A percentile compares a stretch with the other conserved stretches of the same genome.
Conservation (phyloP, 2,329 filamentous ascomycete genomes). For the Penicillium sp. region DNA sequence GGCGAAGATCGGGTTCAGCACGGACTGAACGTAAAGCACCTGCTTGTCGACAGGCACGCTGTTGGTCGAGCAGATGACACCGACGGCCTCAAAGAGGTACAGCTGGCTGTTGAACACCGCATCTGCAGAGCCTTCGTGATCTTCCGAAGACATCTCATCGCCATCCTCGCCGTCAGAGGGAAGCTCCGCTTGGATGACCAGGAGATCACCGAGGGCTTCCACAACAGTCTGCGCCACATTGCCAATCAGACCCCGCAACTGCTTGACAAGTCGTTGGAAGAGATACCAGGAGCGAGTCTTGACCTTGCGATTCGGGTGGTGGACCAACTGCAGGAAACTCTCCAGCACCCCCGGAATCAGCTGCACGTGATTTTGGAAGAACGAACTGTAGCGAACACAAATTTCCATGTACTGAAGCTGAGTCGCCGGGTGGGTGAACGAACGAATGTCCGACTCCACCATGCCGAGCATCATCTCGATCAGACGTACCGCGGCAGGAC, state of each 20-base stretch:
- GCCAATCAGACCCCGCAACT: constrained; percentile 74
- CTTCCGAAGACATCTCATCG: constrained; percentile 92
- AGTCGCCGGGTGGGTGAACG: constrained; percentile 82
- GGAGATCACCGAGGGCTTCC: constrained; percentile 77
- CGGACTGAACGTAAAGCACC: constrained; percentile 75
- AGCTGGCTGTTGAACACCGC: constrained; percentile 86
- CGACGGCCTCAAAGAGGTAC: constrained; percentile 90
- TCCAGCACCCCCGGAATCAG: constrained; percentile 83
- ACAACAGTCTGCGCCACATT: constrained; percentile 90
- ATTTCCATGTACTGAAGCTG: constrained; percentile 98
- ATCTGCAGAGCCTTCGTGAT: constrained; percentile 84
- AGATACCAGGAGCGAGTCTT: constrained; percentile 94
- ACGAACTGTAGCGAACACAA: constrained; percentile 84
- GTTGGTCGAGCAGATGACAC: constrained; percentile 77
- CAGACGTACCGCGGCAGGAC: constrained; percentile 71
- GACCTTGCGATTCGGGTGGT: constrained; percentile 80
- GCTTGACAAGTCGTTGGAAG: constrained; percentile 87
- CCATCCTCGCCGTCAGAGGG: constrained; percentile 68
- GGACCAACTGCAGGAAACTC: constrained; percentile 83
- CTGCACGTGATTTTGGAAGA: constrained; percentile 78
- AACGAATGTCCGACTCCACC: constrained; percentile 84
- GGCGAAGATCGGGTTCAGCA: constrained; percentile 83
- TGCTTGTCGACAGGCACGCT: constrained; percentile 77
- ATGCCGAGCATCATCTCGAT: constrained; percentile 92
- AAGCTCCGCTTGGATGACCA: constrained; percentile 85